Conservation (phyloP, 78 protist genomes). For the Dictyostelium brefeldianum region DNA sequence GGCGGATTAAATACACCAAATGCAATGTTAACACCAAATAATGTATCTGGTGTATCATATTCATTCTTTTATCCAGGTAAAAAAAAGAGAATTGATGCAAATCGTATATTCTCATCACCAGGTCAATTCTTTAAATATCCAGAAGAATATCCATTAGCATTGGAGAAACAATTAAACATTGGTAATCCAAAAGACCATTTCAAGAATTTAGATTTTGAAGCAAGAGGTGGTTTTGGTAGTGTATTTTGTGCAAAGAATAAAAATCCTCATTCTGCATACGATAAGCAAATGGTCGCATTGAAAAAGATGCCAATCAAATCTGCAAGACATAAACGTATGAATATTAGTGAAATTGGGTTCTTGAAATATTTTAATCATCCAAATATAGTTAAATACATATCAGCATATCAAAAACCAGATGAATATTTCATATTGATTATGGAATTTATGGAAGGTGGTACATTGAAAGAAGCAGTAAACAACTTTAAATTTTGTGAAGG, state of each 20-base stretch:
- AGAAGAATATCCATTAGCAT: constrained; percentile 29
- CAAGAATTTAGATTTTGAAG: constrained; percentile 73
- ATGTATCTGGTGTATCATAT: constrained; percentile 17
- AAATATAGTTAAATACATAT: constrained; percentile 61
- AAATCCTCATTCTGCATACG: constrained; percentile 22
- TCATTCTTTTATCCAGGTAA: constrained; percentile 19
- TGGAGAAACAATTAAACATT: constrained; percentile 17
- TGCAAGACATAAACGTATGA: constrained; percentile 45
- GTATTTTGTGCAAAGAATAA: constrained; percentile 63
- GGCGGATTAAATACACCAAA: constrained; percentile 12
- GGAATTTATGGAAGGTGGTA: constrained; percentile 85
- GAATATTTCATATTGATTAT: constrained; percentile 79
- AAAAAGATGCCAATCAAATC: constrained; percentile 70
- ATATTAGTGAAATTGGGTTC: constrained; percentile 75
- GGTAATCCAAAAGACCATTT: constrained; percentile 74
- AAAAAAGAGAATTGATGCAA: constrained; percentile 45
- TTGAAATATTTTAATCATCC: constrained; percentile 70
- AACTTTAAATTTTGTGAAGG: constrained; percentile 65
- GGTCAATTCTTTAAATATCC: constrained; percentile 46
- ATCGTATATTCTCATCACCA: constrained; percentile 42
- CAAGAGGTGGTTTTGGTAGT: constrained; percentile 80
- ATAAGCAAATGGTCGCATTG: constrained; percentile 54
- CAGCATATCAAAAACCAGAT: constrained; percentile 22
- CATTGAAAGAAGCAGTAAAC: constrained; percentile 40
- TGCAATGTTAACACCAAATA: constrained; percentile 15